Percentiles rank a stretch among this genome's conserved stretches.
These are phyloP conservation scores for Gracilaria gracilis DNA, from an alignment of 23 red algal species.

Conservation along the genomic window DNA sequence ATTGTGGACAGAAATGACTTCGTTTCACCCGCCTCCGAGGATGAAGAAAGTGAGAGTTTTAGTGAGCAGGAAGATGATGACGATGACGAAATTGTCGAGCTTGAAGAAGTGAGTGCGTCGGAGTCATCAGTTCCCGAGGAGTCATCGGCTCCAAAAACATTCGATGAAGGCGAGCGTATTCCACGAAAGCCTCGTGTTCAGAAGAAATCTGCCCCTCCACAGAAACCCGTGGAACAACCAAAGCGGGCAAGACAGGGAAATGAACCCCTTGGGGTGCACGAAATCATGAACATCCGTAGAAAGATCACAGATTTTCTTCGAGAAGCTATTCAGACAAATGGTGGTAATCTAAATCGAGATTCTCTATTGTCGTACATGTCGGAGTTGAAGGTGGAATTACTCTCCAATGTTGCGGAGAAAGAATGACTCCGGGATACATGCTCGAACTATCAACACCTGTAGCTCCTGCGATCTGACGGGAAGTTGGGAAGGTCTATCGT, in stretches of 20 bases:
- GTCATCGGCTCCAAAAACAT: background rate
- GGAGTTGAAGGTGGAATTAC: constrained; percentile 57
- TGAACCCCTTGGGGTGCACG: constrained; percentile 24
- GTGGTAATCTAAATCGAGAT: constrained; percentile 48
- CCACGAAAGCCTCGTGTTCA: constrained; percentile 26
- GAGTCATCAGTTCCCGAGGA: background rate
- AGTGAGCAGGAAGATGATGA: constrained; percentile 14
- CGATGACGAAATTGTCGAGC: background rate
- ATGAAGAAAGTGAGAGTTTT: constrained; percentile 28
- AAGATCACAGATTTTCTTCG: constrained; percentile 54
- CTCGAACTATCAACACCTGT: no score
- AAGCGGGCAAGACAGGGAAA: background rate
- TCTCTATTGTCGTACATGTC: constrained; percentile 29
- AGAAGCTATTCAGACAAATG: constrained; percentile 62
- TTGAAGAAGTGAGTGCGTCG: constrained; percentile 6
- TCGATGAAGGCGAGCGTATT: constrained; percentile 43
- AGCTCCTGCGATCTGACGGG: no score
- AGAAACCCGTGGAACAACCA: background rate
- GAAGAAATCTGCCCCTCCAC: background rate
- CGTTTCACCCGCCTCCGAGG: constrained; percentile 26
- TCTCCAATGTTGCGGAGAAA: background rate
- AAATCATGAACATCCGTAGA: constrained; percentile 49
- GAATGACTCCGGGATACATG: background rate
- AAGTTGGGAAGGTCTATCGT: no score
- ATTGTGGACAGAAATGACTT: constrained; percentile 60